A percentile compares a stretch with the other conserved stretches of the same genome.
These are phyloP conservation scores for Backusella sp. DNA, from an alignment of 192 early-diverging fungal genomes.

Conservation along the genomic window DNA sequence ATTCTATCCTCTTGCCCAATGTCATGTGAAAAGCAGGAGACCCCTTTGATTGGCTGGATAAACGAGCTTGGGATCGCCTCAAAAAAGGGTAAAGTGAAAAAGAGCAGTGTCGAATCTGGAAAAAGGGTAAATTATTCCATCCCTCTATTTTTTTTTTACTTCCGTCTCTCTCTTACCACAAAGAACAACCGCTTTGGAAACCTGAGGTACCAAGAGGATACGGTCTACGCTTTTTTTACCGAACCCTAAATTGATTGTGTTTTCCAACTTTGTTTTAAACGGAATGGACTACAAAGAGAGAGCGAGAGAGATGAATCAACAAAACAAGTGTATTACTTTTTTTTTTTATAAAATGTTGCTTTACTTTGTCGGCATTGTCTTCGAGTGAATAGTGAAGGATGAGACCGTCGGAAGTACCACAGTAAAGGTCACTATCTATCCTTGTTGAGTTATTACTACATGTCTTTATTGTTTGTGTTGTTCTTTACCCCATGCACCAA, in stretches of 20 bases:
- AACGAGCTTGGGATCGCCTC: conserved; percentile 35
- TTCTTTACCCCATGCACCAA: conserved; percentile 48
- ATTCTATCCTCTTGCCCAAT: conserved; percentile 41
- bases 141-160: background rate
- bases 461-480: background rate
- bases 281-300: conserved; percentile 9
- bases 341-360: too few species aligned
- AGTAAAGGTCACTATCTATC: conserved; percentile 68
- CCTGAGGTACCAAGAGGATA: conserved; percentile 61
- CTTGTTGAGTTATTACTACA: background rate
- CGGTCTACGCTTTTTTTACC: conserved; percentile 60
- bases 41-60: conserved; percentile 52
- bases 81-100: conserved; percentile 60
- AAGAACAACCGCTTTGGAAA: conserved; percentile 63
- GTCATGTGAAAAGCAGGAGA: conserved; percentile 59
- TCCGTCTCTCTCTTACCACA: conserved; percentile 49
- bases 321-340: background rate
- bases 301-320: background rate
- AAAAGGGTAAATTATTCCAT: too few species aligned
- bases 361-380: conserved; percentile 9
- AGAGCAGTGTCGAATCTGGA: conserved; percentile 63
- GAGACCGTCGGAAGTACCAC: conserved; percentile 75
- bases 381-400: conserved; percentile 67
- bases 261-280: conserved; percentile 32
- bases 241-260: conserved; percentile 52